phyloP scores from a whole-genome alignment of 2,329 filamentous ascomycete species.

The Conoideocrella luteorostrata region DNA sequence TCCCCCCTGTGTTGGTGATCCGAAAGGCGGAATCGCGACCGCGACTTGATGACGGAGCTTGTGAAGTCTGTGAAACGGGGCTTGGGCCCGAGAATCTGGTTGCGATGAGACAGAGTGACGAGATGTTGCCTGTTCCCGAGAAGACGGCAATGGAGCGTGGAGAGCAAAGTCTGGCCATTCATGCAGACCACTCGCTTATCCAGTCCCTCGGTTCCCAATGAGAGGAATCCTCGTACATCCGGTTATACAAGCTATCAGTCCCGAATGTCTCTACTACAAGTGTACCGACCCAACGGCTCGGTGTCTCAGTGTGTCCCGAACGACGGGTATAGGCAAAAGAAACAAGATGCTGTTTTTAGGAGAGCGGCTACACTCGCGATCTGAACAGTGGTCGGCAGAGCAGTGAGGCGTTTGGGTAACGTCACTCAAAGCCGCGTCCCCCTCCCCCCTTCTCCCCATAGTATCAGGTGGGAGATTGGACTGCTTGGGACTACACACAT shows the following conservation, averaged over 20 bases:
- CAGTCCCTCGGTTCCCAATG: slow-evolving; percentile 1
- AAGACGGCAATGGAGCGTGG: not conserved
- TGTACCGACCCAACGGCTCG: slow-evolving; percentile 6
- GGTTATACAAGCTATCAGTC: slow-evolving; percentile 5
- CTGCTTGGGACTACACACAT: too few relatives aligned
- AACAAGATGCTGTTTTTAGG: not conserved
- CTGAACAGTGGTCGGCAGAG: not conserved
- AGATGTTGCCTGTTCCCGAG: not conserved
- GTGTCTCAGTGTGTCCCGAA: slow-evolving; percentile 7
- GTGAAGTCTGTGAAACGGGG: not conserved
- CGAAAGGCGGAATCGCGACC: not conserved
- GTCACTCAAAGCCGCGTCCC: slow-evolving; percentile 2
- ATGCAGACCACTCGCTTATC: not conserved
- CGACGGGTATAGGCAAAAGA: not conserved
- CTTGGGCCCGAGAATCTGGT: slow-evolving; percentile 5
- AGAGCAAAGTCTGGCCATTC: not conserved
- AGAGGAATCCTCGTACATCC: not conserved
- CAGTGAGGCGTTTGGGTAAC: slow-evolving; percentile 2
- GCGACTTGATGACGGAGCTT: not conserved
- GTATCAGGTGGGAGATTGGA: too few relatives aligned
- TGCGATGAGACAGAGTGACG: slow-evolving; percentile 6
- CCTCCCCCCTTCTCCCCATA: not conserved
- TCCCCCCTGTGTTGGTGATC: not conserved
- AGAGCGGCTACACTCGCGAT: not conserved
- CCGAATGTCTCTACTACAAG: slow-evolving; percentile 3